Base-by-base conservation (phyloP, 176 grass and related monocot genomes). In the Chrysopogon serrulatus region DNA sequence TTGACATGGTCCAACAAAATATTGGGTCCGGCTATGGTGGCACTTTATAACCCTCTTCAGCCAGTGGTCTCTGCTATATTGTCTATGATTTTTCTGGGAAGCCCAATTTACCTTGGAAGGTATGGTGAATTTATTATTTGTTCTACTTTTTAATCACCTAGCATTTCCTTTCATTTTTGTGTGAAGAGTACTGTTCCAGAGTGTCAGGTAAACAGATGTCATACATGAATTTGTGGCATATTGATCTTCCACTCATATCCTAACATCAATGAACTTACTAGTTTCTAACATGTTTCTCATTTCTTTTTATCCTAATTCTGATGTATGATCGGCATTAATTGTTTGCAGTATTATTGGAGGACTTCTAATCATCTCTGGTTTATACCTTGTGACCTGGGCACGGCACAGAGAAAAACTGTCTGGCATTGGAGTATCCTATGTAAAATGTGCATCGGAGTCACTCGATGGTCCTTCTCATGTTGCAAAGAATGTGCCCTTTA, bases 1-100 rank as follows among this genome's bases (percentile, higher is more conserved):
- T 77, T 98, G 85, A 98, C 96, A 88, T 95, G 93, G 96, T 90
- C 91, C 76, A 98, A 95, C 78, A 95, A 98, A 86, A 92, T 93
- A 88, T 19, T 95, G 72, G 96, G 96, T 49, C 96, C 96, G 82
- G 83, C 91, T 79, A 88, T 98, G 76, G 93, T 98, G 72, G 87
- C 96, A 76, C 68, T 98, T 32, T 95, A 98, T 79, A 95, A 81
- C 70, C 96, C 96, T 39, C 92, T 98, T 60, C 96, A 95, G 70
- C 96, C 96, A 80, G 71, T 93, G 56, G 76, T 92, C 19, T 88
- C 92, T 79, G 91, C 93, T 80, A n/a, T 98, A 42, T 85, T 98
- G 71, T 93, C 93, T 31, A 87, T 78, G 60, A 35, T 95, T 63
- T 94, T 98, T 82, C 88, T 98, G 49, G 89, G 96, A 85, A 98